Evolutionary conservation across 768 basidiomycete genomes (phyloP), one percentile per base, ranked within the genome.

Genomic region (Xerocomus spinulosus): DNA sequence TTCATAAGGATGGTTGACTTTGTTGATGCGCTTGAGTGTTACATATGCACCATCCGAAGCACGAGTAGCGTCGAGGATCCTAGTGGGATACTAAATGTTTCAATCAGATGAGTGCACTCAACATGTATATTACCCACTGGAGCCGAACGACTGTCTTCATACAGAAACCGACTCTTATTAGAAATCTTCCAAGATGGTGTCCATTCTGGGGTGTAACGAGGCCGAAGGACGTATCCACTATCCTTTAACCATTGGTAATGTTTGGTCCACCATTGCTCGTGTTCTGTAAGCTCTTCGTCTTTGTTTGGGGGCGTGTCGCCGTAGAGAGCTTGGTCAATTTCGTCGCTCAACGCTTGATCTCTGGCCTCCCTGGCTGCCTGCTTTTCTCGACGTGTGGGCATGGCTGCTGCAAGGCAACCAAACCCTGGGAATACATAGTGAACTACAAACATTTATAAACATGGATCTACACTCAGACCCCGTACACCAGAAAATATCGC

Each of bases 11-110:
- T 60, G 53, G 33, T 34, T 1, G 10, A 24, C 5, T 36, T 10
- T 2, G 23, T 53, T 20, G 36, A 68, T 24, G 15, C 50, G 26
- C 44, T 74, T 74, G 24, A 76, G 47, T 1, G 42, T 25, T 13
- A 74, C 66, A 9, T 25, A 56, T 1, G 8, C 28, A 5, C 61
- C 62, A 46, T 74, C 69, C 8, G 32, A 44, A 8, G 53, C 5
- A 1, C 70, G 62, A 1, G 46, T 47, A 21, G 9, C 72, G 50
- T 72, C 72, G 12, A 68, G 50, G 7, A 59, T 43, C 40, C 46
- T 48, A 25, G 38, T 23, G 15, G 44, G 15, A 3, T 50, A 52
- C 60, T 56, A 10, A 29, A 0, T 52, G 42, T 20, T 52, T 36
- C 8, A 59, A 39, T 1, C 58, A 13, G 13, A 8, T 12, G 14